Percentiles rank a stretch among this genome's conserved stretches.
phyloP scores from a whole-genome alignment of 2,329 filamentous ascomycete species.

The Emmonsiellopsis sp. region DNA sequence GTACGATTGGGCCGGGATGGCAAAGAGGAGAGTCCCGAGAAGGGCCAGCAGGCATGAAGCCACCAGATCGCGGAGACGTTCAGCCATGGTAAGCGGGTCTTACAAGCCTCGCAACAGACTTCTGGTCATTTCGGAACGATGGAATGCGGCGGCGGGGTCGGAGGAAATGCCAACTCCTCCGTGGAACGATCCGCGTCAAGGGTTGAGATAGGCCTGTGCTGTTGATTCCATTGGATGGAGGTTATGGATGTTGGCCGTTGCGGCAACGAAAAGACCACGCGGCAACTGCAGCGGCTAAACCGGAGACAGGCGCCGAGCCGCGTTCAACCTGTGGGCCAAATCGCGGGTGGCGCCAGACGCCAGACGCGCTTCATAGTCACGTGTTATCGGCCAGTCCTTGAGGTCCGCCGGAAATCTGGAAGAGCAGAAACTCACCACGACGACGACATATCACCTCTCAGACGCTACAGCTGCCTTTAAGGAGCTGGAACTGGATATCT shows the following conservation, averaged over 20 bases:
- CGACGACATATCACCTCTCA: too few relatives aligned
- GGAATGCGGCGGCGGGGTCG: too few relatives aligned
- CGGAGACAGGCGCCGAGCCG: background rate
- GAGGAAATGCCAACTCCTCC: background rate
- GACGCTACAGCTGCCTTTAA: too few relatives aligned
- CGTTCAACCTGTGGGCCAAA: background rate
- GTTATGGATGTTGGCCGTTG: background rate
- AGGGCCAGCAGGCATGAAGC: conserved; percentile 8
- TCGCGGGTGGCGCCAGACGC: background rate
- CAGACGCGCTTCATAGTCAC: background rate
- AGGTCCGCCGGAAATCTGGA: too few relatives aligned
- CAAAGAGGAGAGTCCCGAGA: conserved; percentile 17
- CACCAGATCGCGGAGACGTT: background rate
- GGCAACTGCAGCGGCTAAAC: background rate
- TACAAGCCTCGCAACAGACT: background rate
- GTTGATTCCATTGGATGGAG: background rate
- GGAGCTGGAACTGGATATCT: too few relatives aligned
- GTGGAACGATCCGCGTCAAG: background rate
- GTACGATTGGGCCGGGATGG: conserved; percentile 37
- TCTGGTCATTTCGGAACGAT: background rate
- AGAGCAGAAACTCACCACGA: too few relatives aligned
- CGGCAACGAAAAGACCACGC: background rate
- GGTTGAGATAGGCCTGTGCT: background rate
- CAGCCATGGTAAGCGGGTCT: background rate
- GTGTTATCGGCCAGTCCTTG: background rate